Conservation (phyloP, 257 asterid species). For the Lycium ferocissimum region DNA sequence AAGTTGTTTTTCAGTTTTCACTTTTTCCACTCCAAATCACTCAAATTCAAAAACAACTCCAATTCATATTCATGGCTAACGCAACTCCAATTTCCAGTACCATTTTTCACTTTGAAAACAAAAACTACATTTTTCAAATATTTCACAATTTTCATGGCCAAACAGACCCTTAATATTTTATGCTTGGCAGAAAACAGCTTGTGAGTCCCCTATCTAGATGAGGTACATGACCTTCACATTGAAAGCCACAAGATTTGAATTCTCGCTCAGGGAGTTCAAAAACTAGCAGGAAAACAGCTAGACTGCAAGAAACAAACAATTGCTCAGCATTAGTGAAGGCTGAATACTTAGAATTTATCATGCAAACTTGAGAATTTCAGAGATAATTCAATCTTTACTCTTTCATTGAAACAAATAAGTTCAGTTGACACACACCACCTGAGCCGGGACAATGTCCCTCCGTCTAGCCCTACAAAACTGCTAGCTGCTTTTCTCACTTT, state of each 20-base stretch:
- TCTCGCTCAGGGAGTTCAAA: not conserved
- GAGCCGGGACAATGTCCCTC: not conserved
- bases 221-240: not conserved
- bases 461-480: conserved; percentile 38
- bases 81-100: too few relatives aligned
- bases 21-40: too few relatives aligned
- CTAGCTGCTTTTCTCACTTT: conserved; percentile 42
- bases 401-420: not conserved
- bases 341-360: too few relatives aligned
- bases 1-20: too few relatives aligned
- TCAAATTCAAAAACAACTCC: too few relatives aligned
- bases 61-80: too few relatives aligned
- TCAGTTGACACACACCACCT: not conserved
- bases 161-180: too few relatives aligned
- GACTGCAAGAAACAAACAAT: not conserved
- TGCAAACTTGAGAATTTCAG: not conserved
- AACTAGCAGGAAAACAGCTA: not conserved
- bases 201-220: not conserved
- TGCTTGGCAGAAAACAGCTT: conserved; percentile 24
- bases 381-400: not conserved
- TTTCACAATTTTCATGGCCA: too few relatives aligned
- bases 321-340: too few relatives aligned
- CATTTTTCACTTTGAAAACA: too few relatives aligned
- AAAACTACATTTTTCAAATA: too few relatives aligned
- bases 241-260: not conserved